Base-by-base conservation (phyloP, 2,329 filamentous ascomycete species). In the Arthroderma uncinatum region DNA sequence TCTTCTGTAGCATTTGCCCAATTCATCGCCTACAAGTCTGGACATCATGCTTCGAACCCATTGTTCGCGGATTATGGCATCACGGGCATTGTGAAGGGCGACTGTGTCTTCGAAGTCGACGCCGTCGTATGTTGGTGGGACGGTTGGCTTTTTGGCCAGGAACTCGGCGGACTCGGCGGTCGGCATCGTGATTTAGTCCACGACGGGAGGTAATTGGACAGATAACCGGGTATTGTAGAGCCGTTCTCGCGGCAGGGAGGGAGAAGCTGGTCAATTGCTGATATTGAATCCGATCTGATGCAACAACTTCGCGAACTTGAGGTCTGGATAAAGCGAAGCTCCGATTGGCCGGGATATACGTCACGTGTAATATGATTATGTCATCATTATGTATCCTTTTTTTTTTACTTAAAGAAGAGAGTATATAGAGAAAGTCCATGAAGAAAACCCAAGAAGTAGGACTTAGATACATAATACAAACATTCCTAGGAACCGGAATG, bases 31-130 rank as follows among this genome's bases (percentile, higher is more conserved):
- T 53, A 85, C 82, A 59, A 85, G 70, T 61, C 82, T 73, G 57
- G 81, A 79, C 82, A 85, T 85, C 82, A 85, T 85, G 68, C 78
- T 80, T 73, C 78, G 79, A 57, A 85, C 81, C 82, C 82, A 85
- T 66, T 85, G 82, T 71, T 85, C 82, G 57, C 82, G 77, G 63
- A 85, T 80, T 50, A 85, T 80, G 6, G 82, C 77, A 65, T 85
- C 82, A 64, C 83, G 81, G 59, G 82, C 82, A 40, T 81, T 81
- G 70, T 84, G 82, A 50, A 85, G 71, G 50, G 80, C 80, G 61
- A 76, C 72, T 68, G 81, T 83, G 74, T 85, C 81, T 61, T 82
- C 79, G 73, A 81, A 84, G 72, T 85, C 81, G 68, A 85, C 82
- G 62, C 82, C 82, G 57, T 83, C 79, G 73, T 84, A 85, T 60